A percentile compares a stretch with the other conserved stretches of the same genome.
Evolutionary conservation across 2,329 filamentous ascomycete genomes (phyloP).

Genomic region (Aureobasidium leucospermi): DNA sequence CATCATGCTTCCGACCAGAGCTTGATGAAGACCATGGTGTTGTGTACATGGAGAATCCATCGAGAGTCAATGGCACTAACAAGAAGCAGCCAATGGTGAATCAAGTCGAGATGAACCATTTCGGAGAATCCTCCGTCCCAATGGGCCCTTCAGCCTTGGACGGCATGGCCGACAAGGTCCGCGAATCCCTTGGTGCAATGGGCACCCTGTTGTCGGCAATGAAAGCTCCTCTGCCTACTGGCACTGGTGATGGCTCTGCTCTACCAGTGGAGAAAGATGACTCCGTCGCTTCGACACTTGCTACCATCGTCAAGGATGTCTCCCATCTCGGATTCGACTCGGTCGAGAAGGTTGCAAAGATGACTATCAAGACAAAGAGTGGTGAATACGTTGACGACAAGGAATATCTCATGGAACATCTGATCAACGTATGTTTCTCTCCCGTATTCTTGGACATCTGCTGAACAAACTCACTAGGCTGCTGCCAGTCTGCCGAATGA

Average conservation of each 20-base stretch:
- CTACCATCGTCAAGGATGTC: conserved; percentile 20
- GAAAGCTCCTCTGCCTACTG: conserved; percentile 27
- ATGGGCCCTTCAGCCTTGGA: conserved; percentile 22
- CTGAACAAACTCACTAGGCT: conserved; percentile 21
- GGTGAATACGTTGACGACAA: conserved; percentile 54
- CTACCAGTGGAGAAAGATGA: conserved; percentile 25
- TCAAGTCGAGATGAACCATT: conserved; percentile 13
- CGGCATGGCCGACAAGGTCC: conserved; percentile 17
- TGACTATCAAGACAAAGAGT: conserved; percentile 28
- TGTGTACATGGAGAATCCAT: background rate
- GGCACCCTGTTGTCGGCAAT: conserved; percentile 25
- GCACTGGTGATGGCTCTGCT: conserved; percentile 39
- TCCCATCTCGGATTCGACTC: conserved; percentile 32
- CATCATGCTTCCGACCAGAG: background rate
- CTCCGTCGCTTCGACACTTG: conserved; percentile 5
- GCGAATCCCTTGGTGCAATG: conserved; percentile 22
- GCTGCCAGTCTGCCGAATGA: conserved; percentile 36
- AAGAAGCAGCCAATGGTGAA: conserved; percentile 8
- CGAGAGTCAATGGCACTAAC: background rate
- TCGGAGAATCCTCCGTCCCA: conserved; percentile 12
- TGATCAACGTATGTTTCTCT: conserved; percentile 38
- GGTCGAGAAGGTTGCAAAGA: conserved; percentile 29
- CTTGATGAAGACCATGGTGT: background rate
- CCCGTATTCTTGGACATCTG: background rate
- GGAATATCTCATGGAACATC: conserved; percentile 52